These are phyloP conservation scores for Collariella sp. DNA, from an alignment of 495 filamentous ascomycete species.

Conservation along the genomic window DNA sequence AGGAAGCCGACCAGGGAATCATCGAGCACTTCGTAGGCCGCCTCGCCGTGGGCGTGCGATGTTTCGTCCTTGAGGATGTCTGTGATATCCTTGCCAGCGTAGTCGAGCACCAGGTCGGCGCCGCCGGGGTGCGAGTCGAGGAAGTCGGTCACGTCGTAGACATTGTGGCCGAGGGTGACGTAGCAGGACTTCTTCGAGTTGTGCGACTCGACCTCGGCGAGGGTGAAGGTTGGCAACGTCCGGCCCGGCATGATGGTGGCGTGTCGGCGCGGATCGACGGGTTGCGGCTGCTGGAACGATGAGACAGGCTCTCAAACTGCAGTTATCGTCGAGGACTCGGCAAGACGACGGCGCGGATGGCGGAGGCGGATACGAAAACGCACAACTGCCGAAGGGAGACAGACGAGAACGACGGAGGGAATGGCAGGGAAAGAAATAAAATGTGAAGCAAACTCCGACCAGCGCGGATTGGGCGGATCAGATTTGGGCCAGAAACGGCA, in stretches of 20 bases:
- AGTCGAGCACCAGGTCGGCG: constrained; percentile 76
- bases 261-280: neutral
- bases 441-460: neutral
- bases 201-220: constrained; percentile 70
- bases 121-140: constrained; percentile 85
- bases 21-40: constrained; percentile 88
- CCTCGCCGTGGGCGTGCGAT: constrained; percentile 78
- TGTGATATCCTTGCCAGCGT: constrained; percentile 78
- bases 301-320: neutral
- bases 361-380: neutral
- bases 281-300: neutral
- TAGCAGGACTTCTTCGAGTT: constrained; percentile 81
- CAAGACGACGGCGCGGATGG: neutral
- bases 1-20: constrained; percentile 73
- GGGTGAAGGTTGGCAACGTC: constrained; percentile 69
- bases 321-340: neutral
- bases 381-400: neutral
- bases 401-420: neutral
- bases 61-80: constrained; percentile 74
- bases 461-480: constrained; percentile 7
- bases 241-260: constrained; percentile 26
- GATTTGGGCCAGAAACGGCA: neutral
- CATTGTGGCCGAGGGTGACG: constrained; percentile 79
- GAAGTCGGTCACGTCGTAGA: constrained; percentile 92
- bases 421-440: neutral